Percentiles rank a stretch among this genome's conserved stretches.
Conservation (phyloP, 208 protist species). For the Crithidia bombi region DNA sequence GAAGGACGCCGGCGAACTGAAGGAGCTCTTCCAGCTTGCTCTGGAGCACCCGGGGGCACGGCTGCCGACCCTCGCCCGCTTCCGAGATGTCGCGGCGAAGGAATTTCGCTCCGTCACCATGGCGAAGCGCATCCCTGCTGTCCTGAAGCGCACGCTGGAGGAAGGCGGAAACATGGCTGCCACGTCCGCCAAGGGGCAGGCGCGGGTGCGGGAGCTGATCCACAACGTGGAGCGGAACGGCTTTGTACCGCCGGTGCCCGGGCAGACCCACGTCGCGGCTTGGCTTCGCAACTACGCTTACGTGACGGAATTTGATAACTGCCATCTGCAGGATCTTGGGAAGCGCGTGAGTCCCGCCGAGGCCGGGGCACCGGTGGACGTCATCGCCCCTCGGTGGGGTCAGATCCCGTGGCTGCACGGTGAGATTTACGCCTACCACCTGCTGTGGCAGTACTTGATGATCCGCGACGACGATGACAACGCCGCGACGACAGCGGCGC, state of each 20-base stretch:
- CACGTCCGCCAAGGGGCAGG: conserved; percentile 25
- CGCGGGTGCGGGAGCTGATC: conserved; percentile 43
- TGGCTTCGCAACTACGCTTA: conserved; percentile 85
- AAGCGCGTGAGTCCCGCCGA: conserved; percentile 23
- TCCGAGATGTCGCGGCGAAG: conserved; percentile 56
- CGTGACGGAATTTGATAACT: conserved; percentile 45
- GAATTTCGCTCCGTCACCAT: conserved; percentile 85
- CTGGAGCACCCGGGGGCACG: conserved; percentile 48
- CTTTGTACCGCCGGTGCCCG: conserved; percentile 68
- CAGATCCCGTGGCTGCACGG: conserved; percentile 91
- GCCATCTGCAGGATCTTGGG: conserved; percentile 10
- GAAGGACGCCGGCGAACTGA: conserved; percentile 66
- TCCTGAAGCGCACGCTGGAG: conserved; percentile 59
- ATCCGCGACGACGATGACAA: conserved; percentile 31
- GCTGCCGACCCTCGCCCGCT: conserved; percentile 79
- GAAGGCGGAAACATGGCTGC: conserved; percentile 35
- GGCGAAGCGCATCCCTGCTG: conserved; percentile 53
- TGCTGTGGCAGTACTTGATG: conserved; percentile 82
- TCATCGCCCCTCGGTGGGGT: conserved; percentile 71
- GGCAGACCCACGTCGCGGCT: conserved; percentile 52
- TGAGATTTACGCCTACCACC: conserved; percentile 91
- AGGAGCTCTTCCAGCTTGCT: conserved; percentile 54
- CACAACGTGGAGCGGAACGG: conserved; percentile 44
- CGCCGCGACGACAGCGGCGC: background rate
- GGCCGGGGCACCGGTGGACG: background rate